Base-by-base conservation (phyloP, 176 grass and related monocot species). In the Bothriochloa decipiens region DNA sequence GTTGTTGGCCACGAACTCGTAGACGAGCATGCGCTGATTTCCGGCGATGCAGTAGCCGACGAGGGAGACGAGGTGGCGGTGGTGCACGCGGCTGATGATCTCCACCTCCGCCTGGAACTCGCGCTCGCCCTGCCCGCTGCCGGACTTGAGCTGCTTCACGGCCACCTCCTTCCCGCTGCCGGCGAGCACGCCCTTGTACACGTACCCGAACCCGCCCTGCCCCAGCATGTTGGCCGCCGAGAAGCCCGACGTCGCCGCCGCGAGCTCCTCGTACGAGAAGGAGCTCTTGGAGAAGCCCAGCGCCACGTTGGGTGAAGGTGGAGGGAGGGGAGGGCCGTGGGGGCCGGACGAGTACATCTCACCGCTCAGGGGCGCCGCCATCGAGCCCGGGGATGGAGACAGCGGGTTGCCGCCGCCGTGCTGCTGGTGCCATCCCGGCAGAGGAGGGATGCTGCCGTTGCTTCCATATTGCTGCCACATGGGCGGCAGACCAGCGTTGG, bases 61-160 rank as follows among this genome's bases (percentile, higher is more conserved):
- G 6, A 91, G 90, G 0, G 90, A 88, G 7, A 91, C 90, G 0
- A 91, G 73, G 58, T 91, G 85, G 17, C 89, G 89, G 77, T 91
- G 89, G 70, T 91, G 89, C 11, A 91, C 81, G n/a, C 89, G 81
- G 64, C 85, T 85, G 68, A 91, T 91, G 82, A 91, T 91, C 47
- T 91, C 89, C 37, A 91, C 89, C 82, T 91, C 90, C 7, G 86
- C 90, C 18, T 91, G 86, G 86, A 91, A 91, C 86, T 91, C 90
- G 15, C 86, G 80, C 73, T 91, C 86, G 0, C 90, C 90, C 45
- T 91, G 90, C n/a, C 86, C 82, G 25, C 90, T 91, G 7, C 86
- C 86, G 17, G 90, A 50, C 82, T 88, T 88, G 60, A 91, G 86
- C 68, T 91, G 86, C 86, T 92, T 92, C 80, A 92, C 87, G 2